Evolutionary conservation across 768 basidiomycete genomes (phyloP).

Genomic region (Mycena galopus): DNA sequence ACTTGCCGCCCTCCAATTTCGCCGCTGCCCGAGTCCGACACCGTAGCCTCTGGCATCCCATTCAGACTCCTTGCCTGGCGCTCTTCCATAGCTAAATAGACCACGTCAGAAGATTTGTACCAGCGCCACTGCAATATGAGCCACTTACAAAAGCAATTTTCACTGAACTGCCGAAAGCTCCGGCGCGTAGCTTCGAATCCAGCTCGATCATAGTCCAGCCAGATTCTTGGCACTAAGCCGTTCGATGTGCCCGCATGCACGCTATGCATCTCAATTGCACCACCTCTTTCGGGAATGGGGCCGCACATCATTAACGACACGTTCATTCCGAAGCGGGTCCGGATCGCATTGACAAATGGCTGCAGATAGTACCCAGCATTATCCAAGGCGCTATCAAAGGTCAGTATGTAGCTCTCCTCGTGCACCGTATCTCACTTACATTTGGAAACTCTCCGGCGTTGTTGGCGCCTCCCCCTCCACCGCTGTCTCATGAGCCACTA

Average conservation of each 20-base stretch:
- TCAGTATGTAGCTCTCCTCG: neutral
- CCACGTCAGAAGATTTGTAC: neutral
- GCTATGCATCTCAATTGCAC: conserved; percentile 5
- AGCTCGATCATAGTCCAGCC: neutral
- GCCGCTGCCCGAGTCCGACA: neutral
- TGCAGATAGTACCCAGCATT: conserved; percentile 2
- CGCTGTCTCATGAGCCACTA: neutral
- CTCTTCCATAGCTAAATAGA: conserved; percentile 7
- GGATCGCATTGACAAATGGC: neutral
- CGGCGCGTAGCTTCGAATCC: neutral
- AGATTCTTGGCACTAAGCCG: neutral
- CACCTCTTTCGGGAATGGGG: neutral
- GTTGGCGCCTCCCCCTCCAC: neutral
- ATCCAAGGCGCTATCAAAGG: neutral
- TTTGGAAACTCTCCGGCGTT: neutral
- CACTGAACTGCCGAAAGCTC: neutral
- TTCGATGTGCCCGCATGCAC: neutral
- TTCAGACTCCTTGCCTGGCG: neutral
- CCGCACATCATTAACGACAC: conserved; percentile 2
- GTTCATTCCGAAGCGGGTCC: neutral
- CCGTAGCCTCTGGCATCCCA: neutral
- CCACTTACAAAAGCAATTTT: conserved; percentile 5
- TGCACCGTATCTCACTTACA: neutral
- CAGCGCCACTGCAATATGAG: neutral
- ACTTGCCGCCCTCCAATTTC: too few species aligned